phyloP scores from a whole-genome alignment of 2,329 filamentous ascomycete species.

The Alternaria consortialis region DNA sequence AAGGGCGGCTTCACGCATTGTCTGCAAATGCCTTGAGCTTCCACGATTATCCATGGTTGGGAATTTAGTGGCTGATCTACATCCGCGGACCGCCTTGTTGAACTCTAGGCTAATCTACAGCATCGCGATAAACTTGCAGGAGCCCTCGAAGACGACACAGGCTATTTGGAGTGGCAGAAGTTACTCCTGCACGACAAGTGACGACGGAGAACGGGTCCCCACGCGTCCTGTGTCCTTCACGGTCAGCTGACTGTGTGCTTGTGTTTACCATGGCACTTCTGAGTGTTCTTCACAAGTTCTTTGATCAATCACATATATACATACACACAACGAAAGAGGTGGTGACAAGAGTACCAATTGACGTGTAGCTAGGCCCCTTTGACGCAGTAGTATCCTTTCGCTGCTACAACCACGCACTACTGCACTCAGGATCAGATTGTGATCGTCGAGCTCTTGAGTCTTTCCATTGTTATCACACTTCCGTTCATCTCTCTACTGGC shows the following conservation, averaged over 20 bases:
- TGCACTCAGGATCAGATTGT: not conserved
- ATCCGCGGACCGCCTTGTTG: not conserved
- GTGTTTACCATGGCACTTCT: not conserved
- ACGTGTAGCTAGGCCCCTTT: not conserved
- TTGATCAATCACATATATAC: not conserved
- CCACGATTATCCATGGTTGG: not conserved
- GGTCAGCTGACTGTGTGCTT: not conserved
- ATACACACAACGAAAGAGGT: not conserved
- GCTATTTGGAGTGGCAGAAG: not conserved
- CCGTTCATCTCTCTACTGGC: too few relatives aligned
- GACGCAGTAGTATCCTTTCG: not conserved
- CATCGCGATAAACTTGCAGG: slow-evolving; percentile 2
- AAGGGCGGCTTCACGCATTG: not conserved
- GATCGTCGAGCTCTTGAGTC: too few relatives aligned
- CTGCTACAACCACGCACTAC: not conserved
- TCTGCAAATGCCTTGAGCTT: not conserved
- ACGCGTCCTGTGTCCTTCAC: not conserved
- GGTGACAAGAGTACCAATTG: too few relatives aligned
- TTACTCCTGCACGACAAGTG: not conserved
- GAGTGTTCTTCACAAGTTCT: not conserved
- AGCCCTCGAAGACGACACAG: not conserved
- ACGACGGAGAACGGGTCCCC: slow-evolving; percentile 1
- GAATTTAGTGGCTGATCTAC: too few relatives aligned
- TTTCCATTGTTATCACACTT: too few relatives aligned
- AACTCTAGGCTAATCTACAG: not conserved